Conservation (phyloP, 2,329 filamentous ascomycete genomes). For the Aspergillus niger region DNA sequence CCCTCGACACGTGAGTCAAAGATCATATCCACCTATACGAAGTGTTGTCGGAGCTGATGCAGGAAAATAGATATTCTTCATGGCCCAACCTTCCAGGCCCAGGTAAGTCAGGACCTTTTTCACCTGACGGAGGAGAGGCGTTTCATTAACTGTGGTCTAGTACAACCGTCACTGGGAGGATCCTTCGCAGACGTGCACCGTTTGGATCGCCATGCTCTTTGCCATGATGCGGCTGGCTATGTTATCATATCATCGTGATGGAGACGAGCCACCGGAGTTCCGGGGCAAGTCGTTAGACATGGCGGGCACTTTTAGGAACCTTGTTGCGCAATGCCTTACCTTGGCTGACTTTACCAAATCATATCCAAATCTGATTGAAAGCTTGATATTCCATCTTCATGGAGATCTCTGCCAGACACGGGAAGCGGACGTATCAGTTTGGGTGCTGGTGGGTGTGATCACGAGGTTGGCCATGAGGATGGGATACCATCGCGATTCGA, state of each 20-base stretch:
- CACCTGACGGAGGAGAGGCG: not conserved
- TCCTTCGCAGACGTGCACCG: conserved; percentile 57
- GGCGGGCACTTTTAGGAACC: conserved; percentile 49
- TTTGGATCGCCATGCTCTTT: conserved; percentile 65
- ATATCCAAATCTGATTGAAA: conserved; percentile 62
- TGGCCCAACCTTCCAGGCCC: conserved; percentile 79
- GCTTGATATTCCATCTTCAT: conserved; percentile 62
- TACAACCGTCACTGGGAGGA: conserved; percentile 65
- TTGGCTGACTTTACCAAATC: conserved; percentile 66
- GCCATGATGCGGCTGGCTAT: conserved; percentile 66
- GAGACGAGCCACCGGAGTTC: conserved; percentile 66
- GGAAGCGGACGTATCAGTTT: conserved; percentile 62
- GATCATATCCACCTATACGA: not conserved
- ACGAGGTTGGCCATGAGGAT: conserved; percentile 65
- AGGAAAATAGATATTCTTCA: conserved; percentile 66
- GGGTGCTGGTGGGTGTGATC: conserved; percentile 62
- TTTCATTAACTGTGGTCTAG: conserved; percentile 34
- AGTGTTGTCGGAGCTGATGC: conserved; percentile 8
- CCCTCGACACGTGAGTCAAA: conserved; percentile 59
- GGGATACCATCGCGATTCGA: conserved; percentile 66
- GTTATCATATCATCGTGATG: conserved; percentile 62
- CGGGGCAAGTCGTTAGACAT: conserved; percentile 56
- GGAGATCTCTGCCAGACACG: conserved; percentile 61
- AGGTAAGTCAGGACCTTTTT: conserved; percentile 47
- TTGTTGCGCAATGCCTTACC: conserved; percentile 65